phyloP scores from a whole-genome alignment of 805 yeast genomes.

The Pichia ethanolica region DNA sequence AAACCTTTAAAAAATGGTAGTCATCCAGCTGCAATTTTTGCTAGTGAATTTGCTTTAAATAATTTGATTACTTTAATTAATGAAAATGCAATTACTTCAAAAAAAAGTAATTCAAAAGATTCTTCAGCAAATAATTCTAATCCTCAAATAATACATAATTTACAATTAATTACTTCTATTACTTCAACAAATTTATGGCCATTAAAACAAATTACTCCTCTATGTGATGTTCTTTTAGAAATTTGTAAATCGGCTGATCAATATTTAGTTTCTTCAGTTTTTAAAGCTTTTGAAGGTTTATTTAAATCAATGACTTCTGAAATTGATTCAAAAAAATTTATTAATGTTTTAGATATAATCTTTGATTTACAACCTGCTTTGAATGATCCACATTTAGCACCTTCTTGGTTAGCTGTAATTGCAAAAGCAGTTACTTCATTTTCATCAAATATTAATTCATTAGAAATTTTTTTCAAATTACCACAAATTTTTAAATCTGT shows the following conservation, averaged over 20 bases:
- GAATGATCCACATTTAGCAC: constrained; percentile 79
- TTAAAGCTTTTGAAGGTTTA: constrained; percentile 75
- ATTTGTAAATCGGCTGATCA: constrained; percentile 81
- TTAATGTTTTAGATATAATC: constrained; percentile 59
- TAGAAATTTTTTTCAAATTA: constrained; percentile 45
- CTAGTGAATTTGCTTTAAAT: constrained; percentile 62
- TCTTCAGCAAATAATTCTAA: constrained; percentile 20
- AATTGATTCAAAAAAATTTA: constrained; percentile 54
- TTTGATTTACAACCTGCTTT: constrained; percentile 74
- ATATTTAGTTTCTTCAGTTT: constrained; percentile 72
- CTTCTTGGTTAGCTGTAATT: constrained; percentile 91
- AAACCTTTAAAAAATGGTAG: constrained; percentile 12
- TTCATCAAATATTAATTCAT: constrained; percentile 39
- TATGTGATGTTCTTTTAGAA: constrained; percentile 71
- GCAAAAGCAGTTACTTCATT: constrained; percentile 69
- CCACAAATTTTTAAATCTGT: constrained; percentile 52
- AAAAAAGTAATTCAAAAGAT: constrained; percentile 30
- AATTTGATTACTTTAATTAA: constrained; percentile 42
- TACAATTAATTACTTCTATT: constrained; percentile 69
- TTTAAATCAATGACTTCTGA: constrained; percentile 53
- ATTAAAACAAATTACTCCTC: constrained; percentile 49
- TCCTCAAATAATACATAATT: constrained; percentile 59
- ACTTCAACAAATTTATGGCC: constrained; percentile 84
- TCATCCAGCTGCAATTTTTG: constrained; percentile 67
- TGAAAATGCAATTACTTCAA: constrained; percentile 22